Conservation (phyloP, 148 eudicot genomes). For the Rhododendron vialii region DNA sequence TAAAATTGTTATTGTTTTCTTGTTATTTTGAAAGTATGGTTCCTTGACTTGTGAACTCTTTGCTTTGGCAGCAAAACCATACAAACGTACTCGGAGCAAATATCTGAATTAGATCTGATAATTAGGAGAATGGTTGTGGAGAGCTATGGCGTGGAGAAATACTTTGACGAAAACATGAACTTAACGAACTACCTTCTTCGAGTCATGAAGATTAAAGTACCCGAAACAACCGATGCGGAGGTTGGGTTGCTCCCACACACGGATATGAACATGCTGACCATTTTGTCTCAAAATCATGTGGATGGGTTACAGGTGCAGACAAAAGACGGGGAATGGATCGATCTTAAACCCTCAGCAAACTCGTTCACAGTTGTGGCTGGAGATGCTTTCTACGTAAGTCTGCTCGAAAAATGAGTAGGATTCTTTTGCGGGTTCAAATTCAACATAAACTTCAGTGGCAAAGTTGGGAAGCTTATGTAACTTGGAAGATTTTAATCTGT, state of each 20-base stretch:
- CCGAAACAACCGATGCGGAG: slow-evolving; percentile 25
- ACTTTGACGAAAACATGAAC: slow-evolving; percentile 35
- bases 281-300: slow-evolving; percentile 33
- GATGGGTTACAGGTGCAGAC: slow-evolving; percentile 35
- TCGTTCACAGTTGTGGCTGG: slow-evolving; percentile 38
- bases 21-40: background rate
- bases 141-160: slow-evolving; percentile 31
- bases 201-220: slow-evolving; percentile 34
- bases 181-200: slow-evolving; percentile 40
- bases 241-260: slow-evolving; percentile 36
- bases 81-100: slow-evolving; percentile 26
- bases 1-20: background rate
- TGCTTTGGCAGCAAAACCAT: slow-evolving; percentile 24
- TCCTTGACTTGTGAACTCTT: background rate
- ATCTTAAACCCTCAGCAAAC: slow-evolving; percentile 20
- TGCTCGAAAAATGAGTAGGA: too few species aligned
- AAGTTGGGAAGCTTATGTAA: too few species aligned
- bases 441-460: too few species aligned
- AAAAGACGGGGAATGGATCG: slow-evolving; percentile 38
- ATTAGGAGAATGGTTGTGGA: slow-evolving; percentile 40
- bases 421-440: too few species aligned
- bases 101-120: slow-evolving; percentile 33
- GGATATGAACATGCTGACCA: slow-evolving; percentile 41
- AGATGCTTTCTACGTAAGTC: slow-evolving; percentile 33
- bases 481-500: too few species aligned